These are phyloP conservation scores for Saccharomyces hybrid DNA, from an alignment of 1,139 yeast genomes.

Conservation along the genomic window DNA sequence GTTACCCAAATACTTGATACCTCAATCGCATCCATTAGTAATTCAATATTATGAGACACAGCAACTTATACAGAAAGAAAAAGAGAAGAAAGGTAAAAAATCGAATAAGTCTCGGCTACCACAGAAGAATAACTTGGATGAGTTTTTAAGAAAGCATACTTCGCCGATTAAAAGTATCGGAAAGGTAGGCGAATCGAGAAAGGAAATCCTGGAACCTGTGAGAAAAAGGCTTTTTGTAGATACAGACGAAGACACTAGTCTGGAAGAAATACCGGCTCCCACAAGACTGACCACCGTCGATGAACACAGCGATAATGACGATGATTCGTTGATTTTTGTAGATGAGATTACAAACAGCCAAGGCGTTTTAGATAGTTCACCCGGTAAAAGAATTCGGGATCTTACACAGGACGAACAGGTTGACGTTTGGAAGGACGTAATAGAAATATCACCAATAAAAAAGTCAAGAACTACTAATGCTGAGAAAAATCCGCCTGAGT, in stretches of 20 bases:
- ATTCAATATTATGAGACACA: background rate
- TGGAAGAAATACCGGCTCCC: constrained; percentile 1
- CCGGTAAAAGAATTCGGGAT: constrained; percentile 1
- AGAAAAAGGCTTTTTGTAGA: constrained; percentile 19
- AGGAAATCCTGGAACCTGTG: constrained; percentile 6
- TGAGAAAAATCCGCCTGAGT: background rate
- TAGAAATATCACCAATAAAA: constrained; percentile 4
- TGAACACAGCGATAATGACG: constrained; percentile 6
- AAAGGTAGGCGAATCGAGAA: constrained; percentile 3
- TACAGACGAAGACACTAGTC: constrained; percentile 4
- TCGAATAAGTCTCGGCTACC: constrained; percentile 2
- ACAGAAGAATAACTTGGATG: constrained; percentile 24
- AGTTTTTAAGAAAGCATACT: constrained; percentile 18
- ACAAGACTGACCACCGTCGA: background rate
- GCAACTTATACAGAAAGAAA: constrained; percentile 7
- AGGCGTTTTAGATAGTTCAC: background rate
- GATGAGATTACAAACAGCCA: constrained; percentile 10
- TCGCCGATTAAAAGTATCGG: constrained; percentile 14
- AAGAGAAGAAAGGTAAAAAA: constrained; percentile 7
- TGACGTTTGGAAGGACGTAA: background rate
- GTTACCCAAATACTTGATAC: constrained; percentile 21
- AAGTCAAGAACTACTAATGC: background rate
- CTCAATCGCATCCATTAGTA: constrained; percentile 5
- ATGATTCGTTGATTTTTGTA: constrained; percentile 19
- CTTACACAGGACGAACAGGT: background rate